phyloP scores from a whole-genome alignment of 306 rosid species.

The Styphnolobium japonicum region DNA sequence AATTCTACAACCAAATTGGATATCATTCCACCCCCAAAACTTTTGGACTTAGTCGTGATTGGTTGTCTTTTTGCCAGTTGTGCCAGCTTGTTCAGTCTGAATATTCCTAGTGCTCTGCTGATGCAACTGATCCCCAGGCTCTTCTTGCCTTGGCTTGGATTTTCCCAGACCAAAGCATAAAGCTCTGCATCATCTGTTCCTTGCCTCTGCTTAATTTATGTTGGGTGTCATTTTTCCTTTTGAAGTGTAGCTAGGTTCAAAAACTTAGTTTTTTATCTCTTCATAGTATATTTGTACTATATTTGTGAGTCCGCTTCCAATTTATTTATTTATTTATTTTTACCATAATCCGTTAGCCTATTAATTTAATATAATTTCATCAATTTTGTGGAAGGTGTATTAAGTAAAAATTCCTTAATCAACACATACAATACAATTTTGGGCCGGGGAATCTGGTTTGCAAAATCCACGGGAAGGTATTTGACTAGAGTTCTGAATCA shows the following conservation, averaged over 20 bases:
- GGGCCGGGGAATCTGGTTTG: neutral
- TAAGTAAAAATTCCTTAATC: neutral
- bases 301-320: neutral
- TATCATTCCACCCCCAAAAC: neutral
- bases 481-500: neutral
- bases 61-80: neutral
- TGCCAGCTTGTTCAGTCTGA: neutral
- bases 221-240: too few species aligned
- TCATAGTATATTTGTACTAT: neutral
- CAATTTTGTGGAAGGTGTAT: neutral
- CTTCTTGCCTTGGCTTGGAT: neutral
- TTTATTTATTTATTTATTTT: neutral
- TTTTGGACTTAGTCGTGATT: neutral
- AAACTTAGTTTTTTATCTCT: neutral
- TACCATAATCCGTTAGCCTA: too few species aligned
- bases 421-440: neutral
- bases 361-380: too few species aligned
- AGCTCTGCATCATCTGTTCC: neutral
- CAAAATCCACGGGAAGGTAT: neutral
- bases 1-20: slow-evolving; percentile 1
- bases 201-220: too few species aligned
- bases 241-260: too few species aligned
- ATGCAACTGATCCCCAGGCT: neutral
- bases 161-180: neutral
- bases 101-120: neutral